Evolutionary conservation across 495 filamentous ascomycete genomes (phyloP), one percentile per base, ranked within the genome.

Genomic region (Elaphomyces granulatus): DNA sequence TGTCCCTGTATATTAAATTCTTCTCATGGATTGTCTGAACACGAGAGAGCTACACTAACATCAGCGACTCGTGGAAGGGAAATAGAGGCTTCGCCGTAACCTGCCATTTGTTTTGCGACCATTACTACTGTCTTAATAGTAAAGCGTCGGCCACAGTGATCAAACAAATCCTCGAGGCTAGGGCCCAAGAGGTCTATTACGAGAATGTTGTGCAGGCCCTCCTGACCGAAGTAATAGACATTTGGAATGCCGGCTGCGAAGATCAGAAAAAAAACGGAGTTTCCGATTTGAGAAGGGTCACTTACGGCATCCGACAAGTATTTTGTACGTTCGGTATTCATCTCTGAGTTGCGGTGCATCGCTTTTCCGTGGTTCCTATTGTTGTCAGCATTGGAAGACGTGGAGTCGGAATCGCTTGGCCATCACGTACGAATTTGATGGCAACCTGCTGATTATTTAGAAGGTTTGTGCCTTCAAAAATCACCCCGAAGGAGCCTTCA

Each of bases 11-110:
- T 51, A 99, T 99, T 30, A 96, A 70, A 58, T 99, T 99, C 75
- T 96, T 99, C 65, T 99, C 90, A 63, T 99, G 90, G 45, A 99
- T 99, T 0, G 90, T 99, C 72, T 99, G 90, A 18, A 99, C 92
- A 41, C 90, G 76, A 28, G 92, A 99, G 31, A 99, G 72, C 87
- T 87, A 54, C 4, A 35, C 12, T 43, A 60, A 51, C 33, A 9
- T 37, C 8, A 38, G 35, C 36, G 33, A 37, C 19, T 37, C 38
- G n/a, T n/a, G n/a, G n/a, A 31, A 14, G 7, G 15, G 9, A 15
- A 36, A 28, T 19, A 32, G n/a, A 21, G 7, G 9, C n/a, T n/a
- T n/a, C n/a, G n/a, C n/a, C n/a, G n/a, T n/a, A 17, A 69, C 73
- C 15, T 58, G 93, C 87, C 90, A 99, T 99, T 55, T 99, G 90